phyloP scores from a whole-genome alignment of 78 protist species.

The Dictyostelium purpureum region DNA sequence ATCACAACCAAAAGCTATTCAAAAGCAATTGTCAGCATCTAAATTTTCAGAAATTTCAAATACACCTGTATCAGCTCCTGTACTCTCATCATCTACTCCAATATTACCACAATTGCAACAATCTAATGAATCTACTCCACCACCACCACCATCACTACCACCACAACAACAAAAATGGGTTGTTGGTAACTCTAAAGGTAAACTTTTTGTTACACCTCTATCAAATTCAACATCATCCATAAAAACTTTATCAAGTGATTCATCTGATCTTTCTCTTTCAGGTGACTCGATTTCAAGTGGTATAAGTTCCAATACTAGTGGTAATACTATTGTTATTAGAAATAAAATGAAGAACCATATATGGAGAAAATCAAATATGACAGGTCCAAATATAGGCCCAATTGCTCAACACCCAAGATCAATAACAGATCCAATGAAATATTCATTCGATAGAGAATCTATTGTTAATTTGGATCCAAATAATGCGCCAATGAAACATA shows the following conservation, averaged over 20 bases:
- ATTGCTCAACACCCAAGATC: constrained; percentile 48
- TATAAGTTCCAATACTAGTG: neutral
- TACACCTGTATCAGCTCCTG: neutral
- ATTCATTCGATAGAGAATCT: constrained; percentile 21
- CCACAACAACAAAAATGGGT: constrained; percentile 1
- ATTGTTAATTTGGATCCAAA: constrained; percentile 29
- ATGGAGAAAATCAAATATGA: constrained; percentile 17
- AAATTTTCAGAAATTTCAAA: neutral
- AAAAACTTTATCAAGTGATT: neutral
- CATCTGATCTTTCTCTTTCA: neutral
- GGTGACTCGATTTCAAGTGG: neutral
- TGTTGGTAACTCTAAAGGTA: neutral
- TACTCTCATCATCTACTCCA: neutral
- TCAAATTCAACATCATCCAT: neutral
- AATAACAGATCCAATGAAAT: constrained; percentile 34
- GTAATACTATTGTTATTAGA: neutral
- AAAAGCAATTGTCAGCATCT: neutral
- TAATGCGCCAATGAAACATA: constrained; percentile 10
- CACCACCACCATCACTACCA: neutral
- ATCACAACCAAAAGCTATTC: neutral
- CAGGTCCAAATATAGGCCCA: neutral
- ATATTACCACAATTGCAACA: neutral
- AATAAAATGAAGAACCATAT: constrained; percentile 7
- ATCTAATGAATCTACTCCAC: neutral
- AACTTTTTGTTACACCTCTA: neutral